These are phyloP conservation scores for Cenococcum geophilum DNA, from an alignment of 495 filamentous ascomycete species.

Conservation along the genomic window DNA sequence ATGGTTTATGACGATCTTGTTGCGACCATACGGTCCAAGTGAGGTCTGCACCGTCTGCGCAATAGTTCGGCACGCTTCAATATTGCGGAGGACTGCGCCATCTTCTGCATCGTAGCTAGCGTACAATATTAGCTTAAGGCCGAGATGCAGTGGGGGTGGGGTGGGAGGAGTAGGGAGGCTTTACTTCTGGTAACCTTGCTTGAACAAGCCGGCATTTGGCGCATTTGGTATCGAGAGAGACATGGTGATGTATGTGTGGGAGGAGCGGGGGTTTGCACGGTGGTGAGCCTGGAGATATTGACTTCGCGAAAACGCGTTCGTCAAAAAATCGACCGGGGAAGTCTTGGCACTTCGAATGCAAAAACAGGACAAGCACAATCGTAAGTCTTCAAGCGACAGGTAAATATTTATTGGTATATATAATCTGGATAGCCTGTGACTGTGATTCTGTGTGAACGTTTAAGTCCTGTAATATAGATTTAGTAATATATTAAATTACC, in stretches of 20 bases:
- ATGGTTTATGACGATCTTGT: constrained; percentile 99
- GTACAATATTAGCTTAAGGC: constrained; percentile 28
- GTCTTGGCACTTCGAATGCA: not conserved
- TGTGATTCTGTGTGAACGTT: no score
- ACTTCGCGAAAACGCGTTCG: constrained; percentile 5
- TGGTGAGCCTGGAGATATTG: constrained; percentile 15
- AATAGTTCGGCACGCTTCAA: constrained; percentile 96
- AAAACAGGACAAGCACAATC: no score
- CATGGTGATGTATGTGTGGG: constrained; percentile 51
- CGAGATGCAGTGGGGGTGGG: constrained; percentile 16
- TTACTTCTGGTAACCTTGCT: constrained; percentile 93
- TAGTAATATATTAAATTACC: no score
- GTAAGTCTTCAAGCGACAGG: no score
- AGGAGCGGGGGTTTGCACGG: constrained; percentile 11
- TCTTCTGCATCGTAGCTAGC: constrained; percentile 93
- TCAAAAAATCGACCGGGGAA: constrained; percentile 9
- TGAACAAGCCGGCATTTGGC: constrained; percentile 90
- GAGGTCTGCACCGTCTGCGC: constrained; percentile 94
- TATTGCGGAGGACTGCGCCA: constrained; percentile 96
- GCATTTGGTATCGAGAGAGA: constrained; percentile 91
- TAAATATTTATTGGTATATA: no score
- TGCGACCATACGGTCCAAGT: constrained; percentile 93
- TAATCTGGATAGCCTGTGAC: no score
- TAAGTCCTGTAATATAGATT: no score
- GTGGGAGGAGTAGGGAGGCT: constrained; percentile 23